Base-by-base conservation (phyloP, 768 basidiomycete species). In the Termitomyces heimii region DNA sequence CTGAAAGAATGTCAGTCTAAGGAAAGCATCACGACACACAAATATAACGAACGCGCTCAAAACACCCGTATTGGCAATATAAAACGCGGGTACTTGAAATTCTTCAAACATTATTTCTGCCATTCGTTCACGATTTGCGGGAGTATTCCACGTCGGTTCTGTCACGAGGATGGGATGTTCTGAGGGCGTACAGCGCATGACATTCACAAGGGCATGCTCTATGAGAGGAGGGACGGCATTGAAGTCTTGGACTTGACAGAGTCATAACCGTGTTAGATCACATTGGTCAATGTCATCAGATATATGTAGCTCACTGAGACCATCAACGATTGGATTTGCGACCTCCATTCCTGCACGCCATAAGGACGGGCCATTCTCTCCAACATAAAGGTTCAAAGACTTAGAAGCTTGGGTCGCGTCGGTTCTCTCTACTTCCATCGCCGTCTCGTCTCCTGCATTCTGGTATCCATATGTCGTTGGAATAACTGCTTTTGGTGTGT, bases 91-190 rank as follows among this genome's bases (percentile, higher is more conserved):
- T 7, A 88, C 89, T 47, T 91, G 78, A 64, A 97, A 96, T 63
- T 96, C 89, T 71, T 99, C 97, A 66, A 98, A 98, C 86, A 97
- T 91, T 47, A 97, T 89, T 73, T 98, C 94, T 12, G 94, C 91
- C 88, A 98, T 91, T 54, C 88, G 82, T 75, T 98, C 94, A 58
- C 96, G 77, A 67, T 97, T 93, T n/a, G 85, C 85, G 22, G 85
- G 77, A 0, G 93, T 92, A 68, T 98, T 98, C 97, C 97, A 99
- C 3, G 94, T 87, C 7, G 94, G 89, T 69, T 99, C 97, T 0
- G 97, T 98, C 8, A 94, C 82, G 42, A 99, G 82, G 43, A 98
- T 72, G 1, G 97, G 97, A 66, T 97, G 95, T 63, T 98, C 93
- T 5, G 85, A 74, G 3, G 92, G 79, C 62, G 85, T 84, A 56